Evolutionary conservation across 768 basidiomycete species (phyloP), one percentile per base, ranked within the genome.

Genomic region (Kwoniella sp.): DNA sequence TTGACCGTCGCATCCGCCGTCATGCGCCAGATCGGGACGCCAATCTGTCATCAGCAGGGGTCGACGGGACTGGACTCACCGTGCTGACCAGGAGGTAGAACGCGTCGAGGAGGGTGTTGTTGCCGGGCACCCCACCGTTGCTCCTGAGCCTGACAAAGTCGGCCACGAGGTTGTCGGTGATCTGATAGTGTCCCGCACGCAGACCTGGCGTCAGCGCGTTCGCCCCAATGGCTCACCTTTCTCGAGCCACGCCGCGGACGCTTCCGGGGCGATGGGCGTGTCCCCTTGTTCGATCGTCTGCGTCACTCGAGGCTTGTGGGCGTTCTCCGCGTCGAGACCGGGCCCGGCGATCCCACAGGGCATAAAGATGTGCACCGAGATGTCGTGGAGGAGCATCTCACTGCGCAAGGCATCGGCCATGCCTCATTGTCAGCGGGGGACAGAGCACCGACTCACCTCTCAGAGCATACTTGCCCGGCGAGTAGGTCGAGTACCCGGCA

Each of bases 381-480:
- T 86, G 43, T 79, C 81, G 69, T 92, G 89, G 6, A 91, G 77
- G 56, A 83, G 76, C 42, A 89, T 76, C 66, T 93, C 91, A 22
- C 83, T 85, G 7, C 85, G 84, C 12, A 95, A 78, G 0, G 84
- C 80, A 53, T 95, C 91, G 12, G 87, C 88, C 0, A 95, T 81
- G 12, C 86, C 89, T 90, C 7, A 23, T 27, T 11, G 31, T 45
- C 42, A 54, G 40, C 26, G 29, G 11, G 27, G 40, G 29, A 25
- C n/a, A 22, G 3, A 12, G 1, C 26, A 41, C 29, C 12, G n/a
- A 9, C 75, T 36, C 59, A 89, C 89, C 89, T 75, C 88, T 77
- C 5, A 93, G 70, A 7, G 91, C 91, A 62, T 87, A 85, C 69
- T 93, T 93, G 9, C 83, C 85, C 0, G 89, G 88, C 0, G 86